Conservation (phyloP, 2,329 filamentous ascomycete genomes). For the Metarhizium humberi region DNA sequence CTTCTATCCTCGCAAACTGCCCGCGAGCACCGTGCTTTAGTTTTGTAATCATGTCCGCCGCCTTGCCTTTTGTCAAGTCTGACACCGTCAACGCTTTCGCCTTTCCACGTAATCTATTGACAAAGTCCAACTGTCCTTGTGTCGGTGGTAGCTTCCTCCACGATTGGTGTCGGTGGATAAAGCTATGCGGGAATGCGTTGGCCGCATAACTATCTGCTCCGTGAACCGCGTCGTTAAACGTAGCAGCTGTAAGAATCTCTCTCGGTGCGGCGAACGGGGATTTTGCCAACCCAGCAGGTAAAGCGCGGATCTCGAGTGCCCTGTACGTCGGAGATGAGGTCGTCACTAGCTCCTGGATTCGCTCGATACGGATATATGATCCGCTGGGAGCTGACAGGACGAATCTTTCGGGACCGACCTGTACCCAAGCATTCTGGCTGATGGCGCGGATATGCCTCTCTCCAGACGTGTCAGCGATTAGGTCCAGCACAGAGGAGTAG, state of each 20-base stretch:
- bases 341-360: slow-evolving; percentile 15
- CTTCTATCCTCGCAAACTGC: slow-evolving; percentile 45
- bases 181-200: slow-evolving; percentile 53
- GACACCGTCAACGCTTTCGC: slow-evolving; percentile 40
- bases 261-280: slow-evolving; percentile 61
- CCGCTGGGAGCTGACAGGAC: slow-evolving; percentile 58
- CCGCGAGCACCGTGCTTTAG: slow-evolving; percentile 71
- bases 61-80: slow-evolving; percentile 68
- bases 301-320: slow-evolving; percentile 38
- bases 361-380: slow-evolving; percentile 49
- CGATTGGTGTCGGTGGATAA: slow-evolving; percentile 54
- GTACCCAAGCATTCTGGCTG: slow-evolving; percentile 75
- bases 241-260: slow-evolving; percentile 53
- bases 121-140: slow-evolving; percentile 54
- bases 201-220: slow-evolving; percentile 75
- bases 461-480: slow-evolving; percentile 71
- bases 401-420: slow-evolving; percentile 60
- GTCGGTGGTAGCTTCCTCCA: slow-evolving; percentile 66
- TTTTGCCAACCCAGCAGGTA: slow-evolving; percentile 34
- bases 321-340: slow-evolving; percentile 22
- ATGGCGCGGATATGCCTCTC: slow-evolving; percentile 71
- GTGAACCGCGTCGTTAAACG: slow-evolving; percentile 68
- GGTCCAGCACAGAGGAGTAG: slow-evolving; percentile 84
- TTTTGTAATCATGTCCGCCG: slow-evolving; percentile 87
- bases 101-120: slow-evolving; percentile 55